A percentile compares a stretch with the other conserved stretches of the same genome.
Conservation (phyloP, 2,329 filamentous ascomycete species). For the Fusarium fujikuroi region DNA sequence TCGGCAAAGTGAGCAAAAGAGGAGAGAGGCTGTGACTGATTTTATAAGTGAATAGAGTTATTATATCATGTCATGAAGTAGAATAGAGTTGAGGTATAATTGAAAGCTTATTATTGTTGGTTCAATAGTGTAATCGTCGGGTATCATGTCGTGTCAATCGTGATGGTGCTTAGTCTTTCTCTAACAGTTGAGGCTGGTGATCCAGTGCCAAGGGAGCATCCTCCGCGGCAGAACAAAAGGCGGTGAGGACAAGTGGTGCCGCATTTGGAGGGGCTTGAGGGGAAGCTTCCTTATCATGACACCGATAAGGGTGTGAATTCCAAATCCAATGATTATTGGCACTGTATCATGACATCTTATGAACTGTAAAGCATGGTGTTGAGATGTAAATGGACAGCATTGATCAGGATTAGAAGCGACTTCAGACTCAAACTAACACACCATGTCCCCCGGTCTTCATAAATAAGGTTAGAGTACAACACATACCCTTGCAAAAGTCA, state of each 20-base stretch:
- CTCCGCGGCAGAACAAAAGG: conserved; percentile 38
- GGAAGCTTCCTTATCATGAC: conserved; percentile 11
- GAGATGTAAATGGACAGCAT: not conserved
- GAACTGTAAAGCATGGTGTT: not conserved
- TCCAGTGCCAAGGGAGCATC: not conserved
- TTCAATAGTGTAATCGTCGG: conserved; percentile 14
- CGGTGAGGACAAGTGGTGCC: conserved; percentile 26
- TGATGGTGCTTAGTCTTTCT: conserved; percentile 28
- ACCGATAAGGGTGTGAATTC: conserved; percentile 28
- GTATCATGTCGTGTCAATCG: conserved; percentile 34
- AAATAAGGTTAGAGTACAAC: too few relatives aligned
- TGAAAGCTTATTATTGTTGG: conserved; percentile 14
- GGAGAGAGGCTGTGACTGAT: not conserved
- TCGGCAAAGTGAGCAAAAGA: conserved; percentile 12
- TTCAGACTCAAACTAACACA: too few relatives aligned
- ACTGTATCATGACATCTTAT: conserved; percentile 9
- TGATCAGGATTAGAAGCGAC: rapidly evolving
- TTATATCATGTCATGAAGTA: conserved; percentile 25
- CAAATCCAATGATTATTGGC: not conserved
- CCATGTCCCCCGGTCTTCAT: rapidly evolving
- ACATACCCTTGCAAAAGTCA: not conserved
- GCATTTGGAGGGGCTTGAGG: not conserved
- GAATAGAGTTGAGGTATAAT: conserved; percentile 7
- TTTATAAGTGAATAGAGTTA: not conserved
- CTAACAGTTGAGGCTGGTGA: conserved; percentile 24